Evolutionary conservation across 257 asterid genomes (phyloP), one percentile per base, ranked within the genome.

Genomic region (Ilex asprella): DNA sequence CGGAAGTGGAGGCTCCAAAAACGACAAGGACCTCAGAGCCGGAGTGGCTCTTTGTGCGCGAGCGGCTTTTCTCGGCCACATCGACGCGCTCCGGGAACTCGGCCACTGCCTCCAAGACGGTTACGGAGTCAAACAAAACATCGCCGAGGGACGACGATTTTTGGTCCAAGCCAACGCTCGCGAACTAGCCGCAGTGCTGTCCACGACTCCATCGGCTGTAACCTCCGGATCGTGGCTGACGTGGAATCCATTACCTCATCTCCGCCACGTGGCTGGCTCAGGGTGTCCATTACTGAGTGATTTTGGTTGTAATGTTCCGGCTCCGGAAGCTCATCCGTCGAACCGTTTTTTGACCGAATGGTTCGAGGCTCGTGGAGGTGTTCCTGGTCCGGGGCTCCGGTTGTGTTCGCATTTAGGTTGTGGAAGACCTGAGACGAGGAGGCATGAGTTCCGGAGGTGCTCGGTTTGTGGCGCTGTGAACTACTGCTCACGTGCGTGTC

Each of bases 401-500:
- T 9, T 65, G 47, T 65, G 69, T 30, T 65, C 69, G 4, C 69
- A 65, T 47, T 8, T 47, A 32, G 62, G 62, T 31, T 65, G 69
- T 61, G 69, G 69, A 54, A 30, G 69, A 65, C 69, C 69, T 16
- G 69, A 65, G 57, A 65, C 69, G 1, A 44, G 69, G 39, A 14
- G 62, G 56, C 62, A 56, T 49, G 69, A 65, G 31, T 65, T 56
- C n/a, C 62, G 69, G 31, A 52, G 69, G 56, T 65, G 69, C 31
- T 65, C 69, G n/a, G 69, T 31, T 5, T 69, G 73, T 39, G 64
- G 74, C 12, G 35, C 54, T 7, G 74, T 69, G 62, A 62, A 62
- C 56, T 69, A 69, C 29, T 69, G 74, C 74, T 69, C 74, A 12
- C 74, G 74, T 32, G 74, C 74, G 6, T 69, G 74, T 59, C 74